Base-by-base conservation (phyloP, 345 rosid genomes). In the Euphorbia tirucalli region DNA sequence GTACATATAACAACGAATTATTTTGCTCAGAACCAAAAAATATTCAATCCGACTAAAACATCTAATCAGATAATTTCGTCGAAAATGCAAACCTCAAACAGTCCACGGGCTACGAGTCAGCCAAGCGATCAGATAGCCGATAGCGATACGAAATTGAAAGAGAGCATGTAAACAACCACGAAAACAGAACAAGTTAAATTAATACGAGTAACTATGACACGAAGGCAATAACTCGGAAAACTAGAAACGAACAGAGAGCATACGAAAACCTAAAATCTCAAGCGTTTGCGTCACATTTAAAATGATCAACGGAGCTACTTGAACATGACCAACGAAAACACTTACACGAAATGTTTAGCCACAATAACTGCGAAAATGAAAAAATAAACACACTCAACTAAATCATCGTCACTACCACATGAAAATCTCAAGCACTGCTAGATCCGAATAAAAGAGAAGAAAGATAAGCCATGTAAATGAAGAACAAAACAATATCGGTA, bases 391-490 rank as follows among this genome's bases (percentile, higher is more conserved):
- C 15, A 56, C 9, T 22, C 14, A 24, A 56, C 57, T 30, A 22
- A 24, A 11, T 3, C 27, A 11, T 5, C 10, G 60, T 24, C 5
- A 11, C 27, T 24, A 25, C 39, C 11, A 16, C 3, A 32, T 39
- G n/a, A 24, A 32, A 32, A 16, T n/a, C 19, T 30, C 24, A 32
- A 30, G 0, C 13, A 56, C 44, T 15, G 14, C 43, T 21, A 73
- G 65, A 65, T 66, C 76, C 46, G 44, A 55, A 25, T 8, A 13
- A 54, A 50, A 24, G 15, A 37, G 24, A n/a, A n/a, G n/a, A n/a
- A n/a, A n/a, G n/a, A n/a, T n/a, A 35, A 13, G n/a, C 22, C 8
- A 61, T 1, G 16, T 2, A 19, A 4, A 35, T 24, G 44, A 7
- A 19, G 1, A 0, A 56, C 11, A 39, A 52, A 19, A 6, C 1